Evolutionary conservation across 257 asterid genomes (phyloP), one percentile per base, ranked within the genome.

Genomic region (Euphrasia confusa): DNA sequence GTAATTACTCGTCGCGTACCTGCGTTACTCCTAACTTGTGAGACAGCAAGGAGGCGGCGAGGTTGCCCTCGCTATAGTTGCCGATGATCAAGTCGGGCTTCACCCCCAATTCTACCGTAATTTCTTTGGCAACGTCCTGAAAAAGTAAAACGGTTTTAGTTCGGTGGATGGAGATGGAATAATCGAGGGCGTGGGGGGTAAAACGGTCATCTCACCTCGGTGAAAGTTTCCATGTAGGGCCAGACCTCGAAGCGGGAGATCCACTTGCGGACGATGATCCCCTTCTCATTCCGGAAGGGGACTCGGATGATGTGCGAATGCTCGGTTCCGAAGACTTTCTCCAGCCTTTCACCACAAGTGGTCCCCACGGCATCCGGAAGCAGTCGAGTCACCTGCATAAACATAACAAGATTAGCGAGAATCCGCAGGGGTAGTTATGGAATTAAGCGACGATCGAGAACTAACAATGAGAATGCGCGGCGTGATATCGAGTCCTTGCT

Each of bases 281-380:
- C 75, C 5, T 76, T 49, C 56, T 72, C 81, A 12, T 75, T 72
- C 65, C 81, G 64, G 33, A 76, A 76, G 21, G 81, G 81, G 39
- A 76, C 67, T 8, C 81, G 72, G 50, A 76, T 69, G 11, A 73
- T 76, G 60, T 76, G 72, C 37, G 81, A 68, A 37, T 68, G 62
- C 39, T 76, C 75, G 42, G 61, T 56, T n/a, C 35, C 35, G 35
- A 71, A 28, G 9, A 76, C 75, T 61, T 72, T 76, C 69, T 76
- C 81, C 27, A 72, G 71, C 15, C 74, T 64, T 68, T 76, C 72
- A 45, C 62, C 66, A 54, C 81, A 76, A 39, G 77, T 72, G 21
- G 81, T 76, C 48, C 81, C 81, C 4, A 57, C 61, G 49, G 81
- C 81, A 61, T 76, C 81, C 8, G 78, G 81, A 7, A 76, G 71